Evolutionary conservation across 306 rosid species (phyloP).

Genomic region (Trifolium dubium): DNA sequence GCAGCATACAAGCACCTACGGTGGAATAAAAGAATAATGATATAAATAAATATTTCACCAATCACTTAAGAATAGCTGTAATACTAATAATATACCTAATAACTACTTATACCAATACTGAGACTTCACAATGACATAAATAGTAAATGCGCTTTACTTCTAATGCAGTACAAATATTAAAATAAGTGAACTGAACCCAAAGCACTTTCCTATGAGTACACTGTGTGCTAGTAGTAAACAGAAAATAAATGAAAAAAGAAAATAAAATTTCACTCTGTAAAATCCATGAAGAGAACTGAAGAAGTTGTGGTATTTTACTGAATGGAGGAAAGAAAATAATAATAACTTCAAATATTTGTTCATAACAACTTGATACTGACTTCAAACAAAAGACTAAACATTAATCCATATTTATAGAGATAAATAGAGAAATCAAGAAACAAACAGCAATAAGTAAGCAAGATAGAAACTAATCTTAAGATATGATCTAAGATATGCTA

Average conservation of each 20-base stretch:
- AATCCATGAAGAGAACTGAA: conserved; percentile 36
- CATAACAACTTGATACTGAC: no score
- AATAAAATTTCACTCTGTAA: not conserved
- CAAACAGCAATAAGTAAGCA: no score
- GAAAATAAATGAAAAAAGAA: not conserved
- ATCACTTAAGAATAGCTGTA: not conserved
- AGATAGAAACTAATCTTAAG: no score
- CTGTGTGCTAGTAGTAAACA: not conserved
- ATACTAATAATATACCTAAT: conserved; percentile 6
- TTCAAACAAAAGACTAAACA: no score
- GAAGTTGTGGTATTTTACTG: no score
- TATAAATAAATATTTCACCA: not conserved
- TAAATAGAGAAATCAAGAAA: no score
- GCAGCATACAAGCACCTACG: conserved; percentile 77
- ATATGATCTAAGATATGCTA: no score
- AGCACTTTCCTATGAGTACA: not conserved
- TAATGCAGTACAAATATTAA: not conserved
- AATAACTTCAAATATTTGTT: no score
- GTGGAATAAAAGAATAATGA: conserved; percentile 25
- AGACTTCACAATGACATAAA: conserved; percentile 15
- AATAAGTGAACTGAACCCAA: conserved; percentile 5
- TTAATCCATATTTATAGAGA: no score
- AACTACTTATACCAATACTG: conserved; percentile 5
- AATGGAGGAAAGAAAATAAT: no score
- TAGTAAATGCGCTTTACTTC: conserved; percentile 10